Evolutionary conservation across 2,329 filamentous ascomycete genomes (phyloP).

Genomic region (Lasiodiplodia citricola): DNA sequence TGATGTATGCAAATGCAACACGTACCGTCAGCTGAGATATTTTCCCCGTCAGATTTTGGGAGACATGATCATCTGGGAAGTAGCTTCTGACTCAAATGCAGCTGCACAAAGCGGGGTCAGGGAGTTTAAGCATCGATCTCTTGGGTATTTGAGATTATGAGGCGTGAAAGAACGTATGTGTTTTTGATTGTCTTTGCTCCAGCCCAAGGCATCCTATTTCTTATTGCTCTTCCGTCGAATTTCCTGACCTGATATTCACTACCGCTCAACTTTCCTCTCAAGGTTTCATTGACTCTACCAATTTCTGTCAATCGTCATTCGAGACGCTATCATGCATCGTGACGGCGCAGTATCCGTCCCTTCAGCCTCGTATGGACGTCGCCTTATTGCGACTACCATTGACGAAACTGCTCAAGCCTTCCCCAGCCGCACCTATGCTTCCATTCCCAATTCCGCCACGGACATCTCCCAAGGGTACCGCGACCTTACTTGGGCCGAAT

Average conservation of each 20-base stretch:
- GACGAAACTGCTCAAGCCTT: background rate
- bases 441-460: background rate
- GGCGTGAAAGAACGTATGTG: no score
- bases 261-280: background rate
- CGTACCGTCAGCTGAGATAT: background rate
- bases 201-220: background rate
- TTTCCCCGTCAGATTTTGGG: background rate
- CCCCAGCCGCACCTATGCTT: constrained; percentile 7
- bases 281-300: background rate
- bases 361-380: background rate
- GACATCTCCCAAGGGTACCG: constrained; percentile 12
- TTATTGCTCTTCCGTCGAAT: background rate
- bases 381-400: background rate
- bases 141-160: no score
- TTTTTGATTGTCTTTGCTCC: no score
- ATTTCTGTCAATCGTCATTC: background rate
- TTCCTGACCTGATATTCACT: no score
- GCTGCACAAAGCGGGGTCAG: background rate
- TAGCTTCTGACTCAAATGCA: background rate
- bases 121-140: background rate
- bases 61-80: background rate
- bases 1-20: background rate
- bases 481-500: constrained; percentile 3
- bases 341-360: background rate
- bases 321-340: background rate